A percentile compares a stretch with the other conserved stretches of the same genome.
phyloP scores from a whole-genome alignment of 257 asterid species.

The Gentiana straminea region DNA sequence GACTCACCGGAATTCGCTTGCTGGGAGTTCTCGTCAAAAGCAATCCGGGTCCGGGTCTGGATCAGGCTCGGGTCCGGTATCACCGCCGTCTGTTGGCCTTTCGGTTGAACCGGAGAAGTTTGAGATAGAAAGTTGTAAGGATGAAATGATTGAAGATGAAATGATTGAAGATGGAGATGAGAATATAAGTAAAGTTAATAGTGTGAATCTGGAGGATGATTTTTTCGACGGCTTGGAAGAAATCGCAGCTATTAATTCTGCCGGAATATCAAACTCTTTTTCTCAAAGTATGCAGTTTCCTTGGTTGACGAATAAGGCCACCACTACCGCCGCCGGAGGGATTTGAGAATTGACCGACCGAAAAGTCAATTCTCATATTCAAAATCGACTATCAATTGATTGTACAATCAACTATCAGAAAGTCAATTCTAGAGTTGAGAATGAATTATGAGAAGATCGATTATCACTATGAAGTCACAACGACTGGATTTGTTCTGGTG shows the following conservation, averaged over 20 bases:
- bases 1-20: constrained; percentile 80
- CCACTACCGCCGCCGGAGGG: constrained; percentile 52
- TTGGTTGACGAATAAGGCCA: constrained; percentile 40
- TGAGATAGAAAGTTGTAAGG: constrained; percentile 29
- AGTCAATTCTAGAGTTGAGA: too few species aligned
- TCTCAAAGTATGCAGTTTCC: constrained; percentile 30
- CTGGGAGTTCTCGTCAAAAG: constrained; percentile 78
- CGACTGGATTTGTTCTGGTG: too few species aligned
- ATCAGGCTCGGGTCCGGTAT: constrained; percentile 30
- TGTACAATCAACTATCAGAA: too few species aligned
- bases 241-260: constrained; percentile 22
- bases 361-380: too few species aligned
- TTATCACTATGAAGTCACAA: too few species aligned
- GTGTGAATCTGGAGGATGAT: constrained; percentile 31
- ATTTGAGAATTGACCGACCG: constrained; percentile 16
- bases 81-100: constrained; percentile 26
- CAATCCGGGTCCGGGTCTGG: constrained; percentile 30
- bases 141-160: constrained; percentile 27
- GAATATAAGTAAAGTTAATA: constrained; percentile 17
- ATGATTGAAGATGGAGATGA: constrained; percentile 28
- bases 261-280: constrained; percentile 23
- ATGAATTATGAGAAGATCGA: too few species aligned
- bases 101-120: constrained; percentile 41
- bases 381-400: too few species aligned
- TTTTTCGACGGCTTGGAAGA: constrained; percentile 78